Conservation (phyloP, 768 basidiomycete genomes). For the Russula griseocarnosa region DNA sequence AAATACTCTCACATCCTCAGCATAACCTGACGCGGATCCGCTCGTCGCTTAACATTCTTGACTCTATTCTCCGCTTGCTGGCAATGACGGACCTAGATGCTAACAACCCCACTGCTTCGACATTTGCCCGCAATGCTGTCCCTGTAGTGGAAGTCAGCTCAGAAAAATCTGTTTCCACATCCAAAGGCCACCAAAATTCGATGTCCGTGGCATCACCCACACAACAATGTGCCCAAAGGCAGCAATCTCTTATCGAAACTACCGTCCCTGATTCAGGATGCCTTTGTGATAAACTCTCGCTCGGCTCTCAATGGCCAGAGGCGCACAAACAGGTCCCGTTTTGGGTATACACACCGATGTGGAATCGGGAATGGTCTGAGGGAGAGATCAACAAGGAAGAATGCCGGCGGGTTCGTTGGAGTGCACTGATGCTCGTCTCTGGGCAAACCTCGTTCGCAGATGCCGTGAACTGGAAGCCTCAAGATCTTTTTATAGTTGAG, state of each 20-base stretch:
- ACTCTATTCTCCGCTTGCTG: slow-evolving; percentile 61
- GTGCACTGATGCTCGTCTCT: slow-evolving; percentile 56
- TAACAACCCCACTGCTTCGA: slow-evolving; percentile 39
- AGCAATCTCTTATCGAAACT: background rate
- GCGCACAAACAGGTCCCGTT: slow-evolving; percentile 52
- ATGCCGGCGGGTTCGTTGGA: slow-evolving; percentile 72
- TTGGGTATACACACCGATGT: slow-evolving; percentile 63
- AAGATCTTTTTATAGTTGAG: slow-evolving; percentile 56
- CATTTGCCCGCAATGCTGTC: slow-evolving; percentile 15
- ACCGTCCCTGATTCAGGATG: slow-evolving; percentile 32
- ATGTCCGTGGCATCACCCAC: background rate
- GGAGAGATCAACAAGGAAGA: slow-evolving; percentile 67
- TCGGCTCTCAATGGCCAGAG: slow-evolving; percentile 50
- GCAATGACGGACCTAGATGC: slow-evolving; percentile 57
- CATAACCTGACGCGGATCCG: slow-evolving; percentile 51
- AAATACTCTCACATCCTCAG: slow-evolving; percentile 63
- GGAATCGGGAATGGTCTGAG: slow-evolving; percentile 54
- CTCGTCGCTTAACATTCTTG: slow-evolving; percentile 61
- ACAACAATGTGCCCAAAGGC: slow-evolving; percentile 1
- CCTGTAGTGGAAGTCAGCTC: slow-evolving; percentile 14
- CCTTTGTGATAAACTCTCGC: slow-evolving; percentile 47
- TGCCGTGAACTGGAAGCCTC: slow-evolving; percentile 36
- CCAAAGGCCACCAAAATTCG: background rate
- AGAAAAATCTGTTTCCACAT: background rate
- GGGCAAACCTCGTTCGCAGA: slow-evolving; percentile 60